phyloP scores from a whole-genome alignment of 495 filamentous ascomycete species.

The Viridothelium virens region DNA sequence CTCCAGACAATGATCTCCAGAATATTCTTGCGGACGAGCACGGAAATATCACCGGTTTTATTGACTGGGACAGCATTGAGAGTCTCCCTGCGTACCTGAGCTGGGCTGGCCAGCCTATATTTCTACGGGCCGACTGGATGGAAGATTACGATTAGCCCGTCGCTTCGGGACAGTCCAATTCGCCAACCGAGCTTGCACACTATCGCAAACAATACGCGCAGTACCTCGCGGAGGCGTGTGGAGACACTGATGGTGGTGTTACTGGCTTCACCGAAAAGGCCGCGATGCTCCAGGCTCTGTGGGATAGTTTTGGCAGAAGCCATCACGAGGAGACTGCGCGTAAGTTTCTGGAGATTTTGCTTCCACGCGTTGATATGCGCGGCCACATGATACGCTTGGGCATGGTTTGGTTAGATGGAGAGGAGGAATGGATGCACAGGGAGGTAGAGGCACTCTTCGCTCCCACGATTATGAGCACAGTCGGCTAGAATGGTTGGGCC shows the following conservation, averaged over 20 bases:
- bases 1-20: neutral
- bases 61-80: neutral
- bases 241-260: neutral
- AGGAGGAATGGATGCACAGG: neutral
- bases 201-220: neutral
- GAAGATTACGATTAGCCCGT: neutral
- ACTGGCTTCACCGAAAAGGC: neutral
- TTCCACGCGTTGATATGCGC: neutral
- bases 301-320: neutral
- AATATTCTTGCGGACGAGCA: neutral
- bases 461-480: neutral
- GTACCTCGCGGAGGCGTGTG: neutral
- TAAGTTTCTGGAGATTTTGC: neutral
- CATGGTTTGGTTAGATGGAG: neutral
- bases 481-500: neutral
- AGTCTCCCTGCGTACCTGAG: neutral
- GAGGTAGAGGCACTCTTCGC: neutral
- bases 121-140: neutral
- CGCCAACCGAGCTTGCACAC: neutral
- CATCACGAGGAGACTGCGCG: neutral
- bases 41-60: neutral
- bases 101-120: neutral
- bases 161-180: neutral
- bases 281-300: neutral
- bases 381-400: neutral